Conservation (phyloP, 305 asterid species). For the Rubia tinctorum region DNA sequence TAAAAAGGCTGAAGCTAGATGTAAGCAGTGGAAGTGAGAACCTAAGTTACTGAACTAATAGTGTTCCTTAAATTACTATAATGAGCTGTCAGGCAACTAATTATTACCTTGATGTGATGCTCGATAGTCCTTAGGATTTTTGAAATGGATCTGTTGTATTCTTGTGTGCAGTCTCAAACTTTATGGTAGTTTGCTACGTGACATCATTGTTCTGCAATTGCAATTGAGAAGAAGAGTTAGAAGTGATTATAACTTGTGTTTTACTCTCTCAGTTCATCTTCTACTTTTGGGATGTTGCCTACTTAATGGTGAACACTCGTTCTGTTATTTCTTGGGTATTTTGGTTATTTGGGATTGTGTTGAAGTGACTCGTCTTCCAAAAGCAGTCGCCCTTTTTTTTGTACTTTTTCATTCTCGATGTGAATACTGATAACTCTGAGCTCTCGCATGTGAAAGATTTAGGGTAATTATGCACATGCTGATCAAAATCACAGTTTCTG, state of each 20-base stretch:
- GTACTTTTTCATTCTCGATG: neutral
- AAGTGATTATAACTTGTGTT: neutral
- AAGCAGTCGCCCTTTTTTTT: neutral
- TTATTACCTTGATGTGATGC: neutral
- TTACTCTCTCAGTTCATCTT: neutral
- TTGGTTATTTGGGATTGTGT: neutral
- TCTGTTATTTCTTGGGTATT: neutral
- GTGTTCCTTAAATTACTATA: too few species aligned
- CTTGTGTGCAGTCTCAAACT: too few species aligned
- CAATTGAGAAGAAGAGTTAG: neutral
- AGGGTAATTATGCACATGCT: neutral
- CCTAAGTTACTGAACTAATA: too few species aligned
- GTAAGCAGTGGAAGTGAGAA: too few species aligned
- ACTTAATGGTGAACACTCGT: neutral
- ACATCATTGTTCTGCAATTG: neutral
- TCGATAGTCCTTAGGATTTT: neutral
- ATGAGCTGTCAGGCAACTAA: neutral
- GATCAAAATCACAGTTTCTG: neutral
- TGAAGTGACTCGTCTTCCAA: neutral
- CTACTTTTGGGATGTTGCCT: neutral
- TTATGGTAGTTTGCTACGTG: neutral
- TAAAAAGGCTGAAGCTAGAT: too few species aligned
- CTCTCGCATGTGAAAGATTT: neutral
- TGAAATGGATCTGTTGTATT: neutral
- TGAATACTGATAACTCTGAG: neutral